Evolutionary conservation across 306 rosid genomes (phyloP), one percentile per base, ranked within the genome.

Genomic region (Glycyrrhiza uralensis): DNA sequence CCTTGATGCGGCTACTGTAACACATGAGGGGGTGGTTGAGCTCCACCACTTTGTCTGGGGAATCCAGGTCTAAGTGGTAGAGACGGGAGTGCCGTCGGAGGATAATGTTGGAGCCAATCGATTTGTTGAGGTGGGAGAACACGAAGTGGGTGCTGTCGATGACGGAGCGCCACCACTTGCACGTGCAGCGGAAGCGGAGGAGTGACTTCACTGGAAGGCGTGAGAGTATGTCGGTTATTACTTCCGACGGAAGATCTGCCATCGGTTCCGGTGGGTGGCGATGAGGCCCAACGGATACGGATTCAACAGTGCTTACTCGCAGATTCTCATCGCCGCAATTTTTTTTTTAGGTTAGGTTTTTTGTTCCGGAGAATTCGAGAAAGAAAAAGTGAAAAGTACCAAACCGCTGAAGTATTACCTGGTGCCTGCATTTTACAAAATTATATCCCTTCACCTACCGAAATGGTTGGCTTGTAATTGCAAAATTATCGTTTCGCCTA

Each of bases 11-110:
- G 63, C 78, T 80, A 60, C 88, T 77, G 88, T 89, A 88, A 9
- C 91, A 89, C 92, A 91, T 91, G 36, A 91, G 85, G 0, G 96
- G 97, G 67, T 88, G 97, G 11, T 41, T 35, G 42, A 91, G 70
- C 80, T 91, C 92, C 2, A 11, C 70, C 12, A 76, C 90, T 20
- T 39, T 35, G 55, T 75, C 49, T 14, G 77, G 62, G 1, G 79
- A 6, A 3, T 62, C 73, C 20, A 75, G 66, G 49, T 74, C 71
- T 7, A 85, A 17, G 15, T 24, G 9, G 54, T 42, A 85, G 56
- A 92, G 87, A 12, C 80, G 88, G 0, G 86, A 79, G 3, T 64
- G 74, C n/a, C 64, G 69, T 0, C 88, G 79, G 82, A 90, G 79
- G 45, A 92, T 76, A 59, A 92, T 13, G 42, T 15, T 49, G 58